Conservation (phyloP, 495 filamentous ascomycete species). For the Podospora appendiculata region DNA sequence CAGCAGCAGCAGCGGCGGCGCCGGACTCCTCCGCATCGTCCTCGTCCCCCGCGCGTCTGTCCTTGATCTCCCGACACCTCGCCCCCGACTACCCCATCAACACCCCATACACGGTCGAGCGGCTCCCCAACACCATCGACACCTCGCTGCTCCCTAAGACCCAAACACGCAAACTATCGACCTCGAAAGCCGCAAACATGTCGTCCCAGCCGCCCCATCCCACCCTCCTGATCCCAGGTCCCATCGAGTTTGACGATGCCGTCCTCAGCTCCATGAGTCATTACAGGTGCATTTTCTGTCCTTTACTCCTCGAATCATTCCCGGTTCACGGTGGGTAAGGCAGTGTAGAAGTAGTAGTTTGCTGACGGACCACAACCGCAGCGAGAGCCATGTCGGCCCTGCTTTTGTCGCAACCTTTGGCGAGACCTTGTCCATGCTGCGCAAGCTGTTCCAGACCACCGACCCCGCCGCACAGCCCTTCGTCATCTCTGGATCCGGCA, state of each 20-base stretch:
- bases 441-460: conserved; percentile 87
- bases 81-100: conserved; percentile 42
- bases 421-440: conserved; percentile 78
- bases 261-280: conserved; percentile 93
- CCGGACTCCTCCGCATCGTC: too few species aligned
- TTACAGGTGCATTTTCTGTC: conserved; percentile 57
- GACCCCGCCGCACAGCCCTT: conserved; percentile 81
- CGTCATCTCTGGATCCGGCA: conserved; percentile 88
- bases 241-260: conserved; percentile 97
- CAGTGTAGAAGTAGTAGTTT: neutral
- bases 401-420: conserved; percentile 87
- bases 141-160: conserved; percentile 20
- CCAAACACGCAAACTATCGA: conserved; percentile 27
- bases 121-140: conserved; percentile 54
- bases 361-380: conserved; percentile 25
- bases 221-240: conserved; percentile 86
- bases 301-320: too few species aligned
- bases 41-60: conserved; percentile 55
- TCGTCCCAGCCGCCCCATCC: conserved; percentile 73
- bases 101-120: conserved; percentile 37
- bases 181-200: conserved; percentile 45
- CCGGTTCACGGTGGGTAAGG: too few species aligned
- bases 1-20: conserved; percentile 14
- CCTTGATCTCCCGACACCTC: conserved; percentile 77
- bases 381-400: conserved; percentile 85